Percentiles rank a stretch among this genome's conserved stretches.
Evolutionary conservation across 2,329 filamentous ascomycete species (phyloP).

Genomic region (Ophiosphaerella narmari): DNA sequence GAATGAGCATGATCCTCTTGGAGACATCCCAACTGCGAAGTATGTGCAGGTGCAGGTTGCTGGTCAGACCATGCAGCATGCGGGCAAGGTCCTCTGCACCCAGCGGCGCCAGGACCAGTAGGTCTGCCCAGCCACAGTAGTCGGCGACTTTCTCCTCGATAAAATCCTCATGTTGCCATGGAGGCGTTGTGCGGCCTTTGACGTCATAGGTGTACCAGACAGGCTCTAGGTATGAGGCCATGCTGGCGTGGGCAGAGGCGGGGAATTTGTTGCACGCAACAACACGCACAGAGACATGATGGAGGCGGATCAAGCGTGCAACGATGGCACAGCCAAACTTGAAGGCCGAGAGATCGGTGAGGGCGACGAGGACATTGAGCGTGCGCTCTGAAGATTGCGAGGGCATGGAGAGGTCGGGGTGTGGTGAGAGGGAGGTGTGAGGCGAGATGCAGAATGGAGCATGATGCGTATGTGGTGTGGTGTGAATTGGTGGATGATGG

Average conservation of each 20-base stretch:
- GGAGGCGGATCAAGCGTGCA: constrained; percentile 69
- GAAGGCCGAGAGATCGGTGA: constrained; percentile 68
- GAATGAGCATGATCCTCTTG: constrained; percentile 83
- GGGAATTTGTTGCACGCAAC: constrained; percentile 36
- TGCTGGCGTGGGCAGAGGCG: constrained; percentile 22
- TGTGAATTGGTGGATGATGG: neutral
- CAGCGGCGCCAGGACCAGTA: constrained; percentile 82
- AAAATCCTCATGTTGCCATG: constrained; percentile 31
- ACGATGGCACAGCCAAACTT: constrained; percentile 69
- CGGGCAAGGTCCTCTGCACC: constrained; percentile 83
- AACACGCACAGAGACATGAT: constrained; percentile 59
- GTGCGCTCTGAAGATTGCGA: constrained; percentile 26
- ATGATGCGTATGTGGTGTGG: neutral
- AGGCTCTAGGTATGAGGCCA: constrained; percentile 33
- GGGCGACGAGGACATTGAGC: constrained; percentile 63
- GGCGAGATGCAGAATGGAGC: neutral
- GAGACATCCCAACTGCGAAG: constrained; percentile 84
- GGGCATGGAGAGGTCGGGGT: constrained; percentile 20
- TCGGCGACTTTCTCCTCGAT: constrained; percentile 62
- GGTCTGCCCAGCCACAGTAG: constrained; percentile 85
- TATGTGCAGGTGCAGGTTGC: constrained; percentile 79
- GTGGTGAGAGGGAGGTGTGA: constrained; percentile 5
- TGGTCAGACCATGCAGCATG: constrained; percentile 84
- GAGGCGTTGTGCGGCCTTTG: constrained; percentile 21
- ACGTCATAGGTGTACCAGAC: constrained; percentile 37